These are phyloP conservation scores for Dryas octopetala DNA, from an alignment of 306 rosid genomes.

Conservation along the genomic window DNA sequence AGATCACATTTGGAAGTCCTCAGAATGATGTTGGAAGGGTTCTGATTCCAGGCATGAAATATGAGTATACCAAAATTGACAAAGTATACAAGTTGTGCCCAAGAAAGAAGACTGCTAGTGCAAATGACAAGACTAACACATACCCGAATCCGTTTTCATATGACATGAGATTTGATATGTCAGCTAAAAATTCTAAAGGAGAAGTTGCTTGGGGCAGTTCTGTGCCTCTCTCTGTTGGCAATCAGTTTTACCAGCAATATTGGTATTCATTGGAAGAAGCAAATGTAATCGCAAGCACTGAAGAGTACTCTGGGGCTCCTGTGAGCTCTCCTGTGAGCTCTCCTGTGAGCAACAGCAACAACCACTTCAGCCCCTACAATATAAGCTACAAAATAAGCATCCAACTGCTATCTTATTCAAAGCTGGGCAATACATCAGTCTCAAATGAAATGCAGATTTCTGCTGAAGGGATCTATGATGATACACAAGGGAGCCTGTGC, in stretches of 20 bases:
- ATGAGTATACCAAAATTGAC: slow-evolving; percentile 46
- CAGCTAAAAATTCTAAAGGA: slow-evolving; percentile 20
- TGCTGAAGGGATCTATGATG: slow-evolving; percentile 66
- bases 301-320: neutral
- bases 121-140: slow-evolving; percentile 15
- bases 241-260: slow-evolving; percentile 3
- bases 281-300: neutral
- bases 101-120: slow-evolving; percentile 9
- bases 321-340: neutral
- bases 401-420: neutral
- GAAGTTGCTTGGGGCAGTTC: slow-evolving; percentile 32
- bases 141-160: slow-evolving; percentile 27
- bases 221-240: slow-evolving; percentile 39
- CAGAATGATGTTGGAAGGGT: neutral
- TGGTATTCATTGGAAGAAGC: neutral
- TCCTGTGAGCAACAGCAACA: neutral
- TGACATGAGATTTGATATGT: slow-evolving; percentile 47
- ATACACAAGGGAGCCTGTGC: slow-evolving; percentile 56
- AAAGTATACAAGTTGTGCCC: slow-evolving; percentile 39
- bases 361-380: slow-evolving; percentile 1
- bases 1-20: slow-evolving; percentile 31
- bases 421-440: neutral
- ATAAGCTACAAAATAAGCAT: slow-evolving; percentile 33
- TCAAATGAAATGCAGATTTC: slow-evolving; percentile 16
- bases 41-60: slow-evolving; percentile 26